These are phyloP conservation scores for Daldinia loculata DNA, from an alignment of 495 filamentous ascomycete species.

Conservation along the genomic window DNA sequence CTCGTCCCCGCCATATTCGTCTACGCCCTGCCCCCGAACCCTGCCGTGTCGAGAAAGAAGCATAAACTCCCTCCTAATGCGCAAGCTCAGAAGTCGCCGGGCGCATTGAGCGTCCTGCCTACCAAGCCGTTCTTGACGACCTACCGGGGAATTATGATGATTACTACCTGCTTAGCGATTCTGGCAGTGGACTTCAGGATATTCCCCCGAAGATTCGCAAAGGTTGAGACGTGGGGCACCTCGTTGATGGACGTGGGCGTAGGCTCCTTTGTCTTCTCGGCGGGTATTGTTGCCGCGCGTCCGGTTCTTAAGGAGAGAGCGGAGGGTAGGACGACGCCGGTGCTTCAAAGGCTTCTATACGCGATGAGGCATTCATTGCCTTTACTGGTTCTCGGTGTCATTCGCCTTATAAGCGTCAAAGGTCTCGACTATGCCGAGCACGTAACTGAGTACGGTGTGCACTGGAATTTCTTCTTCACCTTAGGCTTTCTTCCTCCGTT, in stretches of 20 bases:
- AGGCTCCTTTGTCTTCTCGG: conserved; percentile 96
- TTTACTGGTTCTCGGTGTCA: conserved; percentile 79
- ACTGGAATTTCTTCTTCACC: conserved; percentile 99
- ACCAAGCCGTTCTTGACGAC: conserved; percentile 90
- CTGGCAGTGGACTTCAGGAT: conserved; percentile 95
- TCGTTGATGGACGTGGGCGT: conserved; percentile 98
- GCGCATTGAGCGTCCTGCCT: conserved; percentile 65
- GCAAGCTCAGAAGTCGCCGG: conserved; percentile 43
- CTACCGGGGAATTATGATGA: conserved; percentile 90
- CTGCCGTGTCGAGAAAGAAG: conserved; percentile 57
- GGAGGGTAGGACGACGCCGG: conserved; percentile 54
- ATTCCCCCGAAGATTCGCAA: conserved; percentile 94
- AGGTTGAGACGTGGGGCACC: conserved; percentile 98
- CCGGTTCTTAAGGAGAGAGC: conserved; percentile 78
- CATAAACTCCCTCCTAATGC: conserved; percentile 64
- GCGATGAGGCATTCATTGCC: conserved; percentile 84
- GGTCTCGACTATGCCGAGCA: conserved; percentile 96
- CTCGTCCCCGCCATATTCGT: conserved; percentile 72
- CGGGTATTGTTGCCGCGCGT: conserved; percentile 89
- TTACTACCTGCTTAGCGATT: conserved; percentile 91
- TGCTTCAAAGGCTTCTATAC: conserved; percentile 63
- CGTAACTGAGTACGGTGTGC: conserved; percentile 96
- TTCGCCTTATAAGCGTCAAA: conserved; percentile 89
- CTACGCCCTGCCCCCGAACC: conserved; percentile 58
- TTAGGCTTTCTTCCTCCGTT: conserved; percentile 89